Conservation (phyloP, 2,329 filamentous ascomycete genomes). For the Hypoxylon sp. region DNA sequence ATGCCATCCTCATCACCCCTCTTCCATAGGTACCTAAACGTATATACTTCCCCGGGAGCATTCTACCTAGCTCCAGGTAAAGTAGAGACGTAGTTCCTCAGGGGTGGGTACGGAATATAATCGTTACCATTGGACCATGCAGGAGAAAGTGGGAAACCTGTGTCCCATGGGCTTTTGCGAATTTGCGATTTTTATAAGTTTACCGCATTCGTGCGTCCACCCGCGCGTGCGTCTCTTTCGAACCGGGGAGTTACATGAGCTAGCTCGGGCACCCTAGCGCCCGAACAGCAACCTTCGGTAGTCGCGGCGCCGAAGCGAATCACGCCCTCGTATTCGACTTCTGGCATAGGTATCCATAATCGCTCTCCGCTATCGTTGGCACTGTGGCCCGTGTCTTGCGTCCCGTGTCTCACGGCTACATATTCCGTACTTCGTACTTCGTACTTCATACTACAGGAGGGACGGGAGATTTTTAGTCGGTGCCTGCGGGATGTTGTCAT, state of each 20-base stretch:
- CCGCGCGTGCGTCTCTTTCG: background rate
- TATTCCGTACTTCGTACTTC: too few species aligned
- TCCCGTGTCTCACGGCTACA: slow-evolving; percentile 4
- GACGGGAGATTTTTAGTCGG: slow-evolving; percentile 1
- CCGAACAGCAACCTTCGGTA: slow-evolving; percentile 17
- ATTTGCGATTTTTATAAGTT: slow-evolving; percentile 17
- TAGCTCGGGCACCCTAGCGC: slow-evolving; percentile 6
- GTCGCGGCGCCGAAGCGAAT: slow-evolving; percentile 23
- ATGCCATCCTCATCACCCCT: slow-evolving; percentile 5
- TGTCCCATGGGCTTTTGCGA: slow-evolving; percentile 2
- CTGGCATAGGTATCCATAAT: background rate
- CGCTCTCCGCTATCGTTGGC: slow-evolving; percentile 18
- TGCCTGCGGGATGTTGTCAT: slow-evolving; percentile 25
- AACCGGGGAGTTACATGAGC: slow-evolving; percentile 14
- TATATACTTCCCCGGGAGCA: slow-evolving; percentile 11
- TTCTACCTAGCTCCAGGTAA: background rate
- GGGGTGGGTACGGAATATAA: background rate
- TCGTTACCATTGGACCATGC: background rate
- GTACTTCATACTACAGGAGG: background rate
- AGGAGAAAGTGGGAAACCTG: background rate
- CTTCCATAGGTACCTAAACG: background rate
- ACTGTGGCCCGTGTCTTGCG: background rate
- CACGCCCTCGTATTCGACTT: slow-evolving; percentile 15
- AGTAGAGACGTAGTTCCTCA: background rate
- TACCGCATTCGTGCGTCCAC: slow-evolving; percentile 10